A percentile compares a stretch with the other conserved stretches of the same genome.
Evolutionary conservation across 176 grass and related monocot species (phyloP).

Genomic region (Leersia perrieri): DNA sequence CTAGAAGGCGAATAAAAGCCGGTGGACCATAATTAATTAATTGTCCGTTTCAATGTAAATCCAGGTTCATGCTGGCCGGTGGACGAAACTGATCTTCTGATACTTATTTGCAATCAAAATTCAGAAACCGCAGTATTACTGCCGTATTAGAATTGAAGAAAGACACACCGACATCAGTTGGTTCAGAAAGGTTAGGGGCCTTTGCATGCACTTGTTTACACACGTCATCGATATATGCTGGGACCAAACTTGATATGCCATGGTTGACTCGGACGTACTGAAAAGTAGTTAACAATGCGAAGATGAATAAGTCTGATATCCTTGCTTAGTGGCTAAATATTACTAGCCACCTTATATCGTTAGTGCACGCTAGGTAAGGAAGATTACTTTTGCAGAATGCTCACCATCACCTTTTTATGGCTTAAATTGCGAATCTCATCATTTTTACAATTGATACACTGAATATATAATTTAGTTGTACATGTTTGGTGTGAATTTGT

Average conservation of each 20-base stretch:
- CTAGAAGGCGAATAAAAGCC: not conserved
- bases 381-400: not conserved
- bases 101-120: not conserved
- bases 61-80: not conserved
- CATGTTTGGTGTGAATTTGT: constrained; percentile 20
- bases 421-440: constrained; percentile 14
- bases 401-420: not conserved
- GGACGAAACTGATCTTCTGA: not conserved
- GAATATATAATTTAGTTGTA: not conserved
- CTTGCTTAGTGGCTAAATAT: not conserved
- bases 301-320: not conserved
- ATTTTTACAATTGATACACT: not conserved
- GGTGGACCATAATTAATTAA: not conserved
- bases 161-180: not conserved
- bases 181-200: not conserved
- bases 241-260: not conserved
- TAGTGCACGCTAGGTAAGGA: not conserved
- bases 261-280: not conserved
- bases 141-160: not conserved
- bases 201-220: not conserved
- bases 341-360: constrained; percentile 15
- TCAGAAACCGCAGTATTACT: not conserved
- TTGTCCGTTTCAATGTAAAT: not conserved
- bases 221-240: not conserved
- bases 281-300: not conserved